Evolutionary conservation across 805 yeast genomes (phyloP), one percentile per base, ranked within the genome.

Genomic region (Pichia ethanolica): DNA sequence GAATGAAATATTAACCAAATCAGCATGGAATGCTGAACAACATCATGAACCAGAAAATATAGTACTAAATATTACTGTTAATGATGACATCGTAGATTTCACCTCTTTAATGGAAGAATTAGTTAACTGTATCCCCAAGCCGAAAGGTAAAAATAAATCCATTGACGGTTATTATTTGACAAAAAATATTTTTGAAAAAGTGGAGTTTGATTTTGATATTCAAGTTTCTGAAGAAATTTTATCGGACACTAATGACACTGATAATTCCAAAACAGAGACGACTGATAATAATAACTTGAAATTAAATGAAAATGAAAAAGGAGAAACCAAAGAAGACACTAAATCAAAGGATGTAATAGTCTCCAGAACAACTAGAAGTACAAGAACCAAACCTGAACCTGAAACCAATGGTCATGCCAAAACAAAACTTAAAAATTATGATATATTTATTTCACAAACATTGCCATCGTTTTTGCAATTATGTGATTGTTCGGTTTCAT

Each of bases 111-210:
- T 64, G 34, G 51, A 55, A 7, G 53, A 56, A 5, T 25, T 68
- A 5, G 59, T 60, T 36, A 59, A 57, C 5, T 42, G 58, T 3
- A 48, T 68, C n/a, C 71, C 71, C 1, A 67, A 59, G 37, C 71
- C 78, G 4, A 75, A 71, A 51, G 64, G 72, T 4, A 75, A 72
- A 40, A 58, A 72, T 5, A 77, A 68, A 54, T 60, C 68, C 34
- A 60, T 71, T 33, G 88, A 83, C 55, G 74, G 78, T 0, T 83
- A 84, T 54, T 56, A 67, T 12, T 68, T 78, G 32, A 68, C 78
- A 0, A 79, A 75, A 35, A 67, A 65, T 3, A 73, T 82, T 0
- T 64, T 81, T 3, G 82, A 78, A 38, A 60, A 63, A 9, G 61
- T 82, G 2, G 57, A 52, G 13, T 69, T 78, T 47, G 60, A 64